Conservation (phyloP, 2,329 filamentous ascomycete species). For the Thielaviopsis musarum region DNA sequence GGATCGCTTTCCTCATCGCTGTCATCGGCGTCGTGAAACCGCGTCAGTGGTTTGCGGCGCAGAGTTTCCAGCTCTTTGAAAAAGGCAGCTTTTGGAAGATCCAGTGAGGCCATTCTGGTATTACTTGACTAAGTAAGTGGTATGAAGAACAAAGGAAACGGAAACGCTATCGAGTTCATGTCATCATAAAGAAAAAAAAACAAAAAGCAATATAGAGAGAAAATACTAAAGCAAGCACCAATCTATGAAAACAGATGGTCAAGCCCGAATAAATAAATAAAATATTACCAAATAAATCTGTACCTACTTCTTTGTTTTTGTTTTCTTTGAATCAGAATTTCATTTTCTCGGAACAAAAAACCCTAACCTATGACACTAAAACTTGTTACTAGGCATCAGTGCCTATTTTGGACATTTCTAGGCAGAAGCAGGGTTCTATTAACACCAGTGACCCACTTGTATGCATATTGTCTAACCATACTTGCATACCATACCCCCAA, state of each 20-base stretch:
- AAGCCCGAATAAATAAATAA: too few species aligned
- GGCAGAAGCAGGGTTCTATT: background rate
- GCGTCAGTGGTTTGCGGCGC: background rate
- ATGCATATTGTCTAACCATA: background rate
- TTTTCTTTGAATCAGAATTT: background rate
- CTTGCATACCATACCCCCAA: too few species aligned
- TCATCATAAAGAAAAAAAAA: background rate
- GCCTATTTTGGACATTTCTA: background rate
- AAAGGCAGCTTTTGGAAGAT: background rate
- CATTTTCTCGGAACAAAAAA: background rate
- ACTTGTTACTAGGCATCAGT: background rate
- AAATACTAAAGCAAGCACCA: background rate
- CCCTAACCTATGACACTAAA: background rate
- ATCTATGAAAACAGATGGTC: too few species aligned
- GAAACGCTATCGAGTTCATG: background rate
- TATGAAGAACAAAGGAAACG: background rate
- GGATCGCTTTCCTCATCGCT: constrained; percentile 2
- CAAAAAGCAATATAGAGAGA: background rate
- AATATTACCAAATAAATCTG: too few species aligned
- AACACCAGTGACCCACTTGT: background rate
- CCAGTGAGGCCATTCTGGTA: background rate
- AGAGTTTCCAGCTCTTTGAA: constrained; percentile 1
- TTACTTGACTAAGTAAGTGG: background rate
- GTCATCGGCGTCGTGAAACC: background rate
- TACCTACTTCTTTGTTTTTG: background rate